phyloP scores from a whole-genome alignment of 75 land plant genomes.

The Gnetum montanum region DNA sequence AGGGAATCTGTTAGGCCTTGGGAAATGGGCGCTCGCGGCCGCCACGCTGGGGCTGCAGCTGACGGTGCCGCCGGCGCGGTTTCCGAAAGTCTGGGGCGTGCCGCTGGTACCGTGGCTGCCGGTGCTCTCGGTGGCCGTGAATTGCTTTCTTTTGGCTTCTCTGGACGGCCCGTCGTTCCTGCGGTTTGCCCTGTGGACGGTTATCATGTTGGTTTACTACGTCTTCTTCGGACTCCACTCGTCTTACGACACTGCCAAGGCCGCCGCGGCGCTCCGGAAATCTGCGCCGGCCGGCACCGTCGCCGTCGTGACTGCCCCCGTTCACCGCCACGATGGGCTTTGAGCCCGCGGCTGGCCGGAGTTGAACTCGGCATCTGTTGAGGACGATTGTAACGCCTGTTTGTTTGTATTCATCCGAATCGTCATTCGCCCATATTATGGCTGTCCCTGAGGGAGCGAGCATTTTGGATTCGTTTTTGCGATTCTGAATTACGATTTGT shows the following conservation, averaged over 20 bases:
- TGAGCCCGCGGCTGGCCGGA: no score
- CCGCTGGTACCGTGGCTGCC: slow-evolving; percentile 90
- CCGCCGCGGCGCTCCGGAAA: not conserved
- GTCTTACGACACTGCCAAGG: slow-evolving; percentile 59
- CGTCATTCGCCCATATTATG: no score
- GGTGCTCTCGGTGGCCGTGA: slow-evolving; percentile 55
- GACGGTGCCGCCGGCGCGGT: slow-evolving; percentile 41
- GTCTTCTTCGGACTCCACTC: slow-evolving; percentile 76
- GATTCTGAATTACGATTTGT: no score
- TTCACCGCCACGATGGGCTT: no score
- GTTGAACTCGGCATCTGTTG: no score
- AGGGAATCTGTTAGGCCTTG: slow-evolving; percentile 42
- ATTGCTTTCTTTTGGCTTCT: slow-evolving; percentile 71
- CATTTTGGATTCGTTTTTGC: no score
- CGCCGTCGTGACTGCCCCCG: no score
- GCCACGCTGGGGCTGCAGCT: slow-evolving; percentile 31
- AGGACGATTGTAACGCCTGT: no score
- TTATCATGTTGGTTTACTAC: slow-evolving; percentile 53
- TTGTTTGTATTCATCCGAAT: no score
- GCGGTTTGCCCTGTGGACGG: slow-evolving; percentile 68
- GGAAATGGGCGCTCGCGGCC: slow-evolving; percentile 47
- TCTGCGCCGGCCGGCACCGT: no score
- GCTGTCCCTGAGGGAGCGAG: no score
- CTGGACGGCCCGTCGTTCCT: slow-evolving; percentile 50
- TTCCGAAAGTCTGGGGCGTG: slow-evolving; percentile 71